A percentile compares a stretch with the other conserved stretches of the same genome.
Conservation (phyloP, 805 yeast species). For the Lachancea lanzarotensis region DNA sequence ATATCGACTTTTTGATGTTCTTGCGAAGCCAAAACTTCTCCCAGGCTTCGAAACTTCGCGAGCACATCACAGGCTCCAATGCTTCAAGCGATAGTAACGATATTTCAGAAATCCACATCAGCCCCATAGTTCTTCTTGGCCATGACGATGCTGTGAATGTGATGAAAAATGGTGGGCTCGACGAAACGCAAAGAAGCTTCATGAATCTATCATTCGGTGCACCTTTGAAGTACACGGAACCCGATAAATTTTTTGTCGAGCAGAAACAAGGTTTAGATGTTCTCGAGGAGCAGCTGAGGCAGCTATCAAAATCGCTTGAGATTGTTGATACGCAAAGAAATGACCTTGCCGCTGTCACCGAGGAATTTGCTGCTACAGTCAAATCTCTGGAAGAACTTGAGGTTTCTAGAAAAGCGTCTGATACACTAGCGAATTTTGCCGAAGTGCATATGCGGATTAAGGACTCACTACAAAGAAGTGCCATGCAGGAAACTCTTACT, state of each 20-base stretch:
- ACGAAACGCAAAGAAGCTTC: slow-evolving; percentile 60
- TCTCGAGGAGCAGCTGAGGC: slow-evolving; percentile 65
- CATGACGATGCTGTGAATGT: slow-evolving; percentile 28
- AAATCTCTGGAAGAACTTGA: slow-evolving; percentile 67
- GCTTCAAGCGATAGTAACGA: slow-evolving; percentile 41
- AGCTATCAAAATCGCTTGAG: slow-evolving; percentile 66
- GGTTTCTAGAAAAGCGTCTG: slow-evolving; percentile 57
- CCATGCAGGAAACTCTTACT: slow-evolving; percentile 79
- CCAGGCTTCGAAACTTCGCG: slow-evolving; percentile 64
- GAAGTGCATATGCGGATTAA: slow-evolving; percentile 63
- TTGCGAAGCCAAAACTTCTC: slow-evolving; percentile 66
- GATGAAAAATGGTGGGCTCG: slow-evolving; percentile 28
- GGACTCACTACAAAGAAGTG: slow-evolving; percentile 69
- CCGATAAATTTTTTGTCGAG: slow-evolving; percentile 69
- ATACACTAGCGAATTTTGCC: slow-evolving; percentile 63
- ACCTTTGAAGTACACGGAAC: slow-evolving; percentile 62
- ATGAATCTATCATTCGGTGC: slow-evolving; percentile 60
- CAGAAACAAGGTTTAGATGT: slow-evolving; percentile 63
- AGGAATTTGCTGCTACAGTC: slow-evolving; percentile 54
- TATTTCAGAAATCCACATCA: slow-evolving; percentile 31
- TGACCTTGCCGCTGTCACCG: slow-evolving; percentile 62
- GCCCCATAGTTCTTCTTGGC: slow-evolving; percentile 30
- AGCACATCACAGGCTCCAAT: slow-evolving; percentile 48
- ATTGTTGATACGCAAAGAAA: slow-evolving; percentile 66
- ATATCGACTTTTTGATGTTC: slow-evolving; percentile 72